These are phyloP conservation scores for Hypoxylon sp. DNA, from an alignment of 2,329 filamentous ascomycete species.

Conservation along the genomic window DNA sequence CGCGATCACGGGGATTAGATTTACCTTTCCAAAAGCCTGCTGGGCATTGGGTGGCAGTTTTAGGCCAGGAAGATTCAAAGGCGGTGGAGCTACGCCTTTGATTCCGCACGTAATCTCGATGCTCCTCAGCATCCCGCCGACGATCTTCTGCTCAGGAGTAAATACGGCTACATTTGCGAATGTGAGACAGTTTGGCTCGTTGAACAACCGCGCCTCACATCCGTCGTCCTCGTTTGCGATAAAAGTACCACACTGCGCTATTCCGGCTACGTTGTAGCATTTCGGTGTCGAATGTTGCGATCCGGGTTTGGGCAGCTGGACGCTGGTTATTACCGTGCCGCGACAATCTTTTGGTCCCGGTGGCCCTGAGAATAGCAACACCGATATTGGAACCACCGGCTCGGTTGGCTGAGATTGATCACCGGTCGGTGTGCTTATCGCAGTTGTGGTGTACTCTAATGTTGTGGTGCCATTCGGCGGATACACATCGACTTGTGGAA, in stretches of 20 bases:
- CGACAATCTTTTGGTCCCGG: constrained; percentile 50
- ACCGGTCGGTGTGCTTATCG: constrained; percentile 52
- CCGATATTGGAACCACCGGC: constrained; percentile 56
- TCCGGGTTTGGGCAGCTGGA: constrained; percentile 43
- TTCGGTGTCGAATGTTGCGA: constrained; percentile 39
- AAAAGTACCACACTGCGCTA: constrained; percentile 49
- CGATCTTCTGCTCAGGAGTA: constrained; percentile 45
- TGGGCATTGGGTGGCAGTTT: constrained; percentile 37
- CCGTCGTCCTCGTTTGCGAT: constrained; percentile 50
- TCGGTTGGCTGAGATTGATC: constrained; percentile 40
- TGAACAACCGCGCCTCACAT: constrained; percentile 50
- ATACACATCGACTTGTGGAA: constrained; percentile 52
- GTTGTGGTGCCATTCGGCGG: constrained; percentile 50
- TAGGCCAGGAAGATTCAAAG: constrained; percentile 40
- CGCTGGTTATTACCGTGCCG: constrained; percentile 41
- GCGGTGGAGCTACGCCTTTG: constrained; percentile 38
- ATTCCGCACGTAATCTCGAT: constrained; percentile 49
- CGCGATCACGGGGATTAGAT: no score
- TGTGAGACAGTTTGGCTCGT: constrained; percentile 46
- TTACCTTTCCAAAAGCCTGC: constrained; percentile 36
- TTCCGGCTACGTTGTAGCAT: constrained; percentile 48
- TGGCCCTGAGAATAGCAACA: constrained; percentile 53
- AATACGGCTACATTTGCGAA: constrained; percentile 51
- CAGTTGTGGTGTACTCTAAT: constrained; percentile 25
- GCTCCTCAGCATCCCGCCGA: constrained; percentile 49